Evolutionary conservation across 1,139 yeast genomes (phyloP).

Genomic region (Yamadazyma diospyri): DNA sequence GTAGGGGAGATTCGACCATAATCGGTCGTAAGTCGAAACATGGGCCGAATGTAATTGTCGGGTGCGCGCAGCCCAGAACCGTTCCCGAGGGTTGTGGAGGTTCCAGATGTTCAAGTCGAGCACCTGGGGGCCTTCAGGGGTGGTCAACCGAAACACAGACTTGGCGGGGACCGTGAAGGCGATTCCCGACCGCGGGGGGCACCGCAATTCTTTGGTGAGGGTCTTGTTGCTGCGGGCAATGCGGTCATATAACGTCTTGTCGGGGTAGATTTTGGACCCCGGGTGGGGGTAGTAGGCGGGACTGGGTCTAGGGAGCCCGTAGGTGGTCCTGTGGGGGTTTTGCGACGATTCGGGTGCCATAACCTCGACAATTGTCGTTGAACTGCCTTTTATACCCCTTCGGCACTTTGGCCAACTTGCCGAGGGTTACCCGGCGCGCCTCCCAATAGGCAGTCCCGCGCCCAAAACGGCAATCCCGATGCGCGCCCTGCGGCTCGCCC

Average conservation of each 20-base stretch:
- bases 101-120: slow-evolving; percentile 69
- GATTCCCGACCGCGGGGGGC: slow-evolving; percentile 54
- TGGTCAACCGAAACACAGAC: slow-evolving; percentile 53
- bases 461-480: no score
- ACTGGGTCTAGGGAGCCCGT: slow-evolving; percentile 44
- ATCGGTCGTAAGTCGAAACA: slow-evolving; percentile 56
- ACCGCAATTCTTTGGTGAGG: slow-evolving; percentile 32
- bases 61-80: slow-evolving; percentile 69
- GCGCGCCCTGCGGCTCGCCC: no score
- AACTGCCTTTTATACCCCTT: neutral
- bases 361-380: neutral
- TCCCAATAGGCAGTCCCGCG: no score
- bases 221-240: slow-evolving; percentile 43
- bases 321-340: slow-evolving; percentile 34
- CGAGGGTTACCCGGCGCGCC: neutral
- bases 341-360: slow-evolving; percentile 32
- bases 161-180: slow-evolving; percentile 63
- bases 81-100: slow-evolving; percentile 55
- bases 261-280: slow-evolving; percentile 50
- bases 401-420: neutral
- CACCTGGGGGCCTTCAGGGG: slow-evolving; percentile 70
- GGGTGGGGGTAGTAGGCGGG: slow-evolving; percentile 59
- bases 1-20: slow-evolving; percentile 64
- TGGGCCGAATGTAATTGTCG: slow-evolving; percentile 67
- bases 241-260: slow-evolving; percentile 41